These are phyloP conservation scores for Crucihimalaya himalaica DNA, from an alignment of 345 rosid genomes.

Conservation along the genomic window DNA sequence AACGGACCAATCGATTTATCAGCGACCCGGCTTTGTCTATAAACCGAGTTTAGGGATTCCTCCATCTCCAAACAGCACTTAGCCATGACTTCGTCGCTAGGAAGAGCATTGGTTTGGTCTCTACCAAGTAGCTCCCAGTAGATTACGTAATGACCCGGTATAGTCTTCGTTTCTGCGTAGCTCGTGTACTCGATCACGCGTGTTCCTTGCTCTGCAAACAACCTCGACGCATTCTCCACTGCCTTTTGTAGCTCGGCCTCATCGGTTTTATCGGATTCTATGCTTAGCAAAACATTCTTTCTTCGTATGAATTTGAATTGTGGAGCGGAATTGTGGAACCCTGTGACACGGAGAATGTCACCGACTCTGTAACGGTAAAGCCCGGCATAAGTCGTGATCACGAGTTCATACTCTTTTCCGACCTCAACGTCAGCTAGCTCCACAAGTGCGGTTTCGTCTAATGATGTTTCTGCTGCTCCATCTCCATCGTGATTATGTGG, in stretches of 20 bases:
- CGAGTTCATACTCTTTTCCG: conserved; percentile 82
- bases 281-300: conserved; percentile 83
- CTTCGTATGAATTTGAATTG: conserved; percentile 77
- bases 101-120: conserved; percentile 48
- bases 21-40: conserved; percentile 81
- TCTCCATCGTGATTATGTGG: conserved; percentile 49
- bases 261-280: conserved; percentile 88
- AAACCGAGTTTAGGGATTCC: conserved; percentile 75
- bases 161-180: conserved; percentile 61
- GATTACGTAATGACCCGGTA: conserved; percentile 89
- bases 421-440: conserved; percentile 72
- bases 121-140: conserved; percentile 73
- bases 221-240: conserved; percentile 59
- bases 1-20: conserved; percentile 86
- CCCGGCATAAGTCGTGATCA: conserved; percentile 80
- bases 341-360: conserved; percentile 78
- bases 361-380: conserved; percentile 83
- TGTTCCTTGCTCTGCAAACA: conserved; percentile 53
- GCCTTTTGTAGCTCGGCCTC: conserved; percentile 86
- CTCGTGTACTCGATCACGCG: conserved; percentile 86
- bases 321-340: conserved; percentile 75
- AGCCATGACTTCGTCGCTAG: conserved; percentile 50
- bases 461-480: background rate
- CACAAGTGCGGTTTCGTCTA: conserved; percentile 45
- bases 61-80: conserved; percentile 78